Base-by-base conservation (phyloP, 768 basidiomycete genomes). In the Suillus variegatus region DNA sequence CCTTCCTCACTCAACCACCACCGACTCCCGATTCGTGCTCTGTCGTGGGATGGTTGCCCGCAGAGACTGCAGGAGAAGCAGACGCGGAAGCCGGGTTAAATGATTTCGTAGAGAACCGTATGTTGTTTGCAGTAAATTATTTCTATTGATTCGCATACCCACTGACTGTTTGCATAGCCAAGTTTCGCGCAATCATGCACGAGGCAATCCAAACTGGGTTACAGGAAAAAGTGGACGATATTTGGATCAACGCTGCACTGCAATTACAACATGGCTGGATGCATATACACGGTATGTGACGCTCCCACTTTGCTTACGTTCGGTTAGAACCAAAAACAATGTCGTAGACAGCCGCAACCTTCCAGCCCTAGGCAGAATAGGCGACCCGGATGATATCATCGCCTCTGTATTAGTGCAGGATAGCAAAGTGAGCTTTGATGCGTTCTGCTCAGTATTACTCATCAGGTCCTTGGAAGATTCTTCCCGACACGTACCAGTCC, bases 301-400 rank as follows among this genome's bases (percentile, higher is more conserved):
- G 4, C 14, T 40, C 46, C 49, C 20, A 28, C 28, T 13, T 52
- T 16, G 18, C 8, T 22, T 14, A 14, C 35, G 18, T 32, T 61
- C 38, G 20, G 43, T 47, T 43, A 8, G 63, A 69, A 61, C 13
- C 25, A 51, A 35, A 13, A 43, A 28, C 25, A 3, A 55, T 41
- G 3, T 40, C 47, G 52, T 32, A 93, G 93, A 94, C 72, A 80
- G 82, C 56, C 84, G 93, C 47, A 94, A 94, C 64, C 71, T 92
- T 8, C 93, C 93, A 1, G 84, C 91, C 14, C 74, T 92, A 10
- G 89, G 88, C 1, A 82, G 93, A 54, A 89, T 93, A 60, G 91
- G 92, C 16, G 90, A 93, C 72, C 89, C 91, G 2, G 93, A 94
- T 70, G 93, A 94, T 74, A 94, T 94, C 65, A 82, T 94, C 55